phyloP scores from a whole-genome alignment of 768 basidiomycete species.

The Asterophora lycoperdoides region DNA sequence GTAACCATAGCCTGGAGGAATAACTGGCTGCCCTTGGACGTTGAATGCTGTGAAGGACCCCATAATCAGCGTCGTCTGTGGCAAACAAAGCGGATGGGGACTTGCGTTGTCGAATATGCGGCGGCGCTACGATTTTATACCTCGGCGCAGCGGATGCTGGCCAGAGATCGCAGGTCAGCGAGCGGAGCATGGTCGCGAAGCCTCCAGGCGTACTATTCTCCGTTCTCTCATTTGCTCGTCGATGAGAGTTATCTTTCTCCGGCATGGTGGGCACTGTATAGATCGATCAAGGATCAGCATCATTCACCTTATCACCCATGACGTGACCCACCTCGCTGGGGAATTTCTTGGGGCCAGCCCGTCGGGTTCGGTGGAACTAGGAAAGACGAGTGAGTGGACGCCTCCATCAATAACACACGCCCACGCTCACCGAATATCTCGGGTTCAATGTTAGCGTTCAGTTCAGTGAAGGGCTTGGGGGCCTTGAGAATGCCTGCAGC shows the following conservation, averaged over 20 bases:
- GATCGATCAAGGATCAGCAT: slow-evolving; percentile 9
- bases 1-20: neutral
- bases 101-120: neutral
- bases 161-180: slow-evolving; percentile 19
- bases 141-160: slow-evolving; percentile 15
- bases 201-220: slow-evolving; percentile 21
- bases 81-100: neutral
- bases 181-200: slow-evolving; percentile 14
- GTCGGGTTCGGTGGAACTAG: slow-evolving; percentile 8
- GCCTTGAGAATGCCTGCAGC: slow-evolving; percentile 10
- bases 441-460: slow-evolving; percentile 7
- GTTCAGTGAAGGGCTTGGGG: slow-evolving; percentile 9
- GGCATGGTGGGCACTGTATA: slow-evolving; percentile 14
- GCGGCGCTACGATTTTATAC: slow-evolving; percentile 1
- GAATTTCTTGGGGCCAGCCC: slow-evolving; percentile 11
- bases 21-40: neutral
- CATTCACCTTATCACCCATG: neutral
- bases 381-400: neutral
- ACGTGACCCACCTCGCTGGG: slow-evolving; percentile 12
- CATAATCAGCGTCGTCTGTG: slow-evolving; percentile 19
- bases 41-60: neutral
- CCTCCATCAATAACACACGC: neutral
- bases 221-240: slow-evolving; percentile 9
- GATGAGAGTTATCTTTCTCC: slow-evolving; percentile 15
- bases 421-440: slow-evolving; percentile 10